Base-by-base conservation (phyloP, 2,329 filamentous ascomycete genomes). In the Neophaeococcomyces mojaviensis region DNA sequence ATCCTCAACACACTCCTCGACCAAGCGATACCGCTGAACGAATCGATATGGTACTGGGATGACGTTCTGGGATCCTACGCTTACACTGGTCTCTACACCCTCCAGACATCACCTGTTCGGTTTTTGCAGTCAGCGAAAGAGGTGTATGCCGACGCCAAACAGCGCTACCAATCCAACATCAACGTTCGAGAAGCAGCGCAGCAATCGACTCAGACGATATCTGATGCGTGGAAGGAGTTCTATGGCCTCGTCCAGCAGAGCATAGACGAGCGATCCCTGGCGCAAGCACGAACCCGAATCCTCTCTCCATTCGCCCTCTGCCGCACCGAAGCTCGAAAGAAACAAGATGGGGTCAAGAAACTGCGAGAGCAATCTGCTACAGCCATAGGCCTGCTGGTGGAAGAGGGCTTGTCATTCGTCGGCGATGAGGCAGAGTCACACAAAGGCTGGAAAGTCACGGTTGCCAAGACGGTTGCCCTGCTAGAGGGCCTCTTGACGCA, bases 11-110 rank as follows among this genome's bases (percentile, higher is more conserved):
- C 78, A 0, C 74, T 97, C 3, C 68, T 96, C 9, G 84, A 90
- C 46, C 84, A 92, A 57, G 94, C 88, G 9, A 81, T 90, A 9
- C 83, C 84, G 0, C 67, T 98, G 15, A 86, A 81, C 57, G 82
- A 95, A 54, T 88, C 95, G 56, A 82, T 95, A 19, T 89, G 84
- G 80, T 97, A 97, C 64, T 98, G 92, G 92, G 87, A 95, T 59
- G 85, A 92, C 55, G 77, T 96, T 2, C 68, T 95, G 24, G 78
- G 79, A 8, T 94, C 87, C 1, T 83, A 87, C 55, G 75, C 79
- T 39, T 86, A 84, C 59, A 89, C 86, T 53, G 83, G 81, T 26
- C 63, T 96, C 3, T 96, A 96, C 65, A 84, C 86, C 12, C 68
- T 94, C 7, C 92, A 98, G 64, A 95, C 83, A 0, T 87, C 84